Evolutionary conservation across 768 basidiomycete genomes (phyloP), one percentile per base, ranked within the genome.

Genomic region (Lactarius evosmus): DNA sequence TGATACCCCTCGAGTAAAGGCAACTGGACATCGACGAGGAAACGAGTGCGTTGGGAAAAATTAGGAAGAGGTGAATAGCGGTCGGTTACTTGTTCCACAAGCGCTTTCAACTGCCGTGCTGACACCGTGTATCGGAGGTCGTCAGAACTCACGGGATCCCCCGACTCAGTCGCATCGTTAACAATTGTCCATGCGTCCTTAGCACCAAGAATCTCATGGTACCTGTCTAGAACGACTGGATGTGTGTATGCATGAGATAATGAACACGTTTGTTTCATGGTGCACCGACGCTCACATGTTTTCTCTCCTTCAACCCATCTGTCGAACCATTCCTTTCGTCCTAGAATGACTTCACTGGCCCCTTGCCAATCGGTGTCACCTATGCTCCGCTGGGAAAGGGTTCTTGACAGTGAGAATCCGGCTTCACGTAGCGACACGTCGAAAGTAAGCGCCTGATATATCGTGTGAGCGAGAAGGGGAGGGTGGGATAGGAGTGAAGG

Each of bases 1-100:
- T 85, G 82, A 73, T 97, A 99, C 6, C 82, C 77, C 62, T 89
- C 83, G 14, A 99, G 76, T 14, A 97, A 72, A 0, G 95, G 94
- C 1, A 98, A 77, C 75, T 99, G 97, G 17, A 96, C 84, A 9
- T 82, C 79, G 46, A 88, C 80, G 61, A 99, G 82, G 78, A 98
- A 99, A 41, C 87, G 87, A 0, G 86, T 86, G 40, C 89, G 88
- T 62, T 97, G 90, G 11, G 78, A 71, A 61, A 89, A 82, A 57
- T 82, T 82, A 0, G 96, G 95, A 4, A 99, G 80, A 0, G 92
- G 90, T 9, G 88, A 86, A 74, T 98, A 99, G 11, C 95, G 95
- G 73, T 96, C 95, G 62, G 95, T 95, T 59, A 98, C 86, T 76
- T 97, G 95, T 69, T 97, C 93, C 12, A 97, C 79, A 22, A 98